phyloP scores from a whole-genome alignment of 1,139 yeast genomes.

The Saccharomycopsis crataegensis region DNA sequence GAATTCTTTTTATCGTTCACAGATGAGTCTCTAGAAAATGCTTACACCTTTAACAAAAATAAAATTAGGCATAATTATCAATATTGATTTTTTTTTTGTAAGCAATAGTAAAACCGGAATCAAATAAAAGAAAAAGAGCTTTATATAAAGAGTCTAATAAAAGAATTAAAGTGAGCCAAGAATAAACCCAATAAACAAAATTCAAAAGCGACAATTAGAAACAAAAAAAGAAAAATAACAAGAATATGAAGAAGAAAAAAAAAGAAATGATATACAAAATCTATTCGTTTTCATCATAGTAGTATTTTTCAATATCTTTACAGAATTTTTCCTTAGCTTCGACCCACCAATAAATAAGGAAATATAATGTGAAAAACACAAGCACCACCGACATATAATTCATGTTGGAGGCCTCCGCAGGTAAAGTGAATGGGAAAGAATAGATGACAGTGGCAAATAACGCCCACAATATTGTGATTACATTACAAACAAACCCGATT shows the following conservation, averaged over 20 bases:
- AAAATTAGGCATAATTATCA: too few relatives aligned
- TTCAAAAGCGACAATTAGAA: background rate
- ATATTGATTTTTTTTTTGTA: too few relatives aligned
- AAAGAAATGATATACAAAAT: background rate
- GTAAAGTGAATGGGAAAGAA: slow-evolving; percentile 61
- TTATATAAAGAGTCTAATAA: too few relatives aligned
- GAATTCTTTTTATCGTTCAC: too few relatives aligned
- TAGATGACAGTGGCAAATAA: slow-evolving; percentile 54
- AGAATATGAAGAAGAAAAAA: background rate
- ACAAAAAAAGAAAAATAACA: background rate
- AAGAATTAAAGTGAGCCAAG: too few relatives aligned
- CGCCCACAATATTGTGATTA: slow-evolving; percentile 52
- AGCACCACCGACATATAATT: slow-evolving; percentile 66
- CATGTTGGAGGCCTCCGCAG: slow-evolving; percentile 56
- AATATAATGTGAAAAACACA: slow-evolving; percentile 46
- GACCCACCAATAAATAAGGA: slow-evolving; percentile 47
- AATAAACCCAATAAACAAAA: too few relatives aligned
- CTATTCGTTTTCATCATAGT: slow-evolving; percentile 16
- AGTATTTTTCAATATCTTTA: slow-evolving; percentile 19
- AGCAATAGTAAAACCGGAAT: too few relatives aligned
- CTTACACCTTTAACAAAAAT: too few relatives aligned
- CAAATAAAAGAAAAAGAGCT: too few relatives aligned
- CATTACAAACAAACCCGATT: slow-evolving; percentile 49
- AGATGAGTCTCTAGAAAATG: too few relatives aligned
- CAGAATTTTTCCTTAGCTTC: slow-evolving; percentile 35